Conservation (phyloP, 2,329 filamentous ascomycete genomes). For the Cladosporium sphaerospermum region DNA sequence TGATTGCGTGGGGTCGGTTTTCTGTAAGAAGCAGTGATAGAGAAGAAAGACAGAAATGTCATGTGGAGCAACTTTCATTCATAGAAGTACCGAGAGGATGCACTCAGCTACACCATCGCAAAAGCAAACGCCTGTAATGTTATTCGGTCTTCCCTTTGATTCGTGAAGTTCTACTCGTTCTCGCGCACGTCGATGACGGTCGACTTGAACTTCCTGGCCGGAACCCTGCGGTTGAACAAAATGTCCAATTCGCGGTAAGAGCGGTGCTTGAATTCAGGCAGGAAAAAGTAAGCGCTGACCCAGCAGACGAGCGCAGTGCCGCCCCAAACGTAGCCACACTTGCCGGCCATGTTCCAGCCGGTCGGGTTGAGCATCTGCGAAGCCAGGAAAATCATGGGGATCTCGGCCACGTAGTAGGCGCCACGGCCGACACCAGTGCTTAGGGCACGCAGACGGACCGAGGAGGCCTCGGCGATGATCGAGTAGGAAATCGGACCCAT, state of each 20-base stretch:
- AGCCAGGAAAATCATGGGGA: constrained; percentile 73
- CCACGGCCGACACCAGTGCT: constrained; percentile 81
- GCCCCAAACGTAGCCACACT: constrained; percentile 81
- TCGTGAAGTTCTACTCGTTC: constrained; percentile 22
- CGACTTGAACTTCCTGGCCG: constrained; percentile 63
- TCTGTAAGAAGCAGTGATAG: no score
- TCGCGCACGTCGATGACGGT: constrained; percentile 36
- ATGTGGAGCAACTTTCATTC: no score
- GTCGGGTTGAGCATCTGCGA: constrained; percentile 89
- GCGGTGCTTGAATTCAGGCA: constrained; percentile 73
- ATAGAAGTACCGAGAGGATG: no score
- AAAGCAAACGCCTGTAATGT: no score
- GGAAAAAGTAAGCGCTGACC: constrained; percentile 74
- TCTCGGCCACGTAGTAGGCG: constrained; percentile 69
- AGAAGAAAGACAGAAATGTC: no score
- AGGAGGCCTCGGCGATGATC: constrained; percentile 76
- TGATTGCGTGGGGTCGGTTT: no score
- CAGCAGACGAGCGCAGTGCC: constrained; percentile 75
- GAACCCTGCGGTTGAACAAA: constrained; percentile 68
- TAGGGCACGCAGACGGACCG: constrained; percentile 79
- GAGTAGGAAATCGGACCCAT: constrained; percentile 89
- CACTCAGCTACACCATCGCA: no score
- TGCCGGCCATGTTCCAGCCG: constrained; percentile 84
- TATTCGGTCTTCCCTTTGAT: no score
- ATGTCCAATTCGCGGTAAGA: constrained; percentile 83